Evolutionary conservation across 2,329 filamentous ascomycete species (phyloP), one percentile per base, ranked within the genome.

Genomic region (Aspergillus oerlinghausenensis): DNA sequence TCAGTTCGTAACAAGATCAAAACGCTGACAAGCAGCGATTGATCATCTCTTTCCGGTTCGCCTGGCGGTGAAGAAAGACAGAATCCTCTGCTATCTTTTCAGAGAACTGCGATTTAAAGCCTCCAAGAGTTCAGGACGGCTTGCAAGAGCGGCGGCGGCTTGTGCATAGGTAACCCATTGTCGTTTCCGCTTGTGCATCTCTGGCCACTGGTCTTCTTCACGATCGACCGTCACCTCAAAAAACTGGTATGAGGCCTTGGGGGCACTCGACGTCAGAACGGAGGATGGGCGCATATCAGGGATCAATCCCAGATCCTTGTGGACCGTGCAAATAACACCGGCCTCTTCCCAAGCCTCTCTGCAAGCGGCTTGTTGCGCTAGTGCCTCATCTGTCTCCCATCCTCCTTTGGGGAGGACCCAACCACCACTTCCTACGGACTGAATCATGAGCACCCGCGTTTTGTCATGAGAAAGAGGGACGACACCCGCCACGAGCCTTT

Each of bases 391-490:
- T 35, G 86, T 88, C 75, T 99, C 94, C 92, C 94, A 99, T 59
- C 94, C 94, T 70, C 94, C 94, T 75, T 99, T 99, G 59, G 94
- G 94, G 57, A 99, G 82, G 47, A 99, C 94, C 94, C 94, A 99
- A 67, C 90, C 90, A 73, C 90, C 90, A 67, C 92, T 88, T 63
- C 90, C 85, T 52, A 90, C 93, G 54, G 92, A 96, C 79, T 97
- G 92, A 67, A 97, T 96, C 65, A 99, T 82, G 65, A 99, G 83
- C 60, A 99, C 93, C 74, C 89, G 88, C 67, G 86, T 87, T 74
- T 90, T 93, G 78, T 96, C 92, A 67, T 83, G 76, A 55, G 90
- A 94, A 63, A 97, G 81, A 63, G 94, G 91, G 50, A 99, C 94
- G 57, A 97, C 87, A 66, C 94, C 94, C 59, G 94, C 93, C 67